phyloP scores from a whole-genome alignment of 2,329 filamentous ascomycete genomes.

The Neofusicoccum sp. region DNA sequence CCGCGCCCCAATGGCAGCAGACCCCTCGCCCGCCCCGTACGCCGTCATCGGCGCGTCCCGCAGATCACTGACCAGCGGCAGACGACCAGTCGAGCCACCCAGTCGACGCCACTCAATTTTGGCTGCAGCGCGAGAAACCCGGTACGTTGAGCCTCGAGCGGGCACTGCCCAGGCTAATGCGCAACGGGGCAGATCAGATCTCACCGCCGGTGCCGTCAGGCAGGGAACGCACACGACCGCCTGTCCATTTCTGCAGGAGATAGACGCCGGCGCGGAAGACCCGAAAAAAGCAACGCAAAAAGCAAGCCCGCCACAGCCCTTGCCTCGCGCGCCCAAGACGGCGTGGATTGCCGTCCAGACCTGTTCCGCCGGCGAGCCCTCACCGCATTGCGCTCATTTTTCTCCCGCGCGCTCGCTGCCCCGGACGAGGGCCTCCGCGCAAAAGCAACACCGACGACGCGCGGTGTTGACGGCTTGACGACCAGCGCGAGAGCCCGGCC shows the following conservation, averaged over 20 bases:
- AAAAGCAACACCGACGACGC: slow-evolving; percentile 8
- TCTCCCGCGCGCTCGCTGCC: slow-evolving; percentile 6
- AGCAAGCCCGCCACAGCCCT: slow-evolving; percentile 13
- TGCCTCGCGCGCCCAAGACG: slow-evolving; percentile 4
- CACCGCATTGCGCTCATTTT: slow-evolving; percentile 19
- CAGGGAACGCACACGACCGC: slow-evolving; percentile 3
- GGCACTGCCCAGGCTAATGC: slow-evolving; percentile 18
- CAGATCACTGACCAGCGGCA: slow-evolving; percentile 20
- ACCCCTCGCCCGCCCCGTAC: not conserved
- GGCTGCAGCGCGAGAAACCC: slow-evolving; percentile 22
- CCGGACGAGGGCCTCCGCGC: not conserved
- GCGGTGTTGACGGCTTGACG: slow-evolving; percentile 1
- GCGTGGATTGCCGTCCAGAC: slow-evolving; percentile 10
- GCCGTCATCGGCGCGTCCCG: slow-evolving; percentile 14
- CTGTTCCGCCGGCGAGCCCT: slow-evolving; percentile 15
- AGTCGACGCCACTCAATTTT: slow-evolving; percentile 22
- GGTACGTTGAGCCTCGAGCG: slow-evolving; percentile 21
- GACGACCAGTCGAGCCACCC: slow-evolving; percentile 18
- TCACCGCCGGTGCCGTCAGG: slow-evolving; percentile 16
- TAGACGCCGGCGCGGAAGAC: slow-evolving; percentile 20
- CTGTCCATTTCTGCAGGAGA: slow-evolving; percentile 19
- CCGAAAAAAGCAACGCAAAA: slow-evolving; percentile 22
- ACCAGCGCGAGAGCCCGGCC: not conserved
- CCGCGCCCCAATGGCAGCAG: slow-evolving; percentile 4
- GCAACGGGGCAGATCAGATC: slow-evolving; percentile 19